A percentile compares a stretch with the other conserved stretches of the same genome.
Conservation (phyloP, 108 stramenopile species). For the Cyclotella kingstonii region DNA sequence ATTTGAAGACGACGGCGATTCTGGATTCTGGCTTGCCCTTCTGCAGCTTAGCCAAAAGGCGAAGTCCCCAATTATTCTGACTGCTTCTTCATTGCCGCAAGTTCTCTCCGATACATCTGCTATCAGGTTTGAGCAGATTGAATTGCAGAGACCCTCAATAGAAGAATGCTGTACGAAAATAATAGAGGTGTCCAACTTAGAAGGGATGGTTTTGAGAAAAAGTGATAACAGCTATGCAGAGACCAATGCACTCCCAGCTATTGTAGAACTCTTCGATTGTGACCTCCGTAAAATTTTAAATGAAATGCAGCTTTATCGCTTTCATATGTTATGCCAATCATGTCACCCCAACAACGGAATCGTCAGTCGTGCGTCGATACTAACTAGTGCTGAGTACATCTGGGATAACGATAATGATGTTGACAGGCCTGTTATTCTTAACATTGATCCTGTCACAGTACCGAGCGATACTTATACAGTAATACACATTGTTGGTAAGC, state of each 20-base stretch:
- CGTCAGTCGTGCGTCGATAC: not conserved
- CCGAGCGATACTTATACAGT: constrained; percentile 42
- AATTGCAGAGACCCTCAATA: constrained; percentile 45
- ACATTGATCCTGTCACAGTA: constrained; percentile 25
- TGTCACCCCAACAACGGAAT: not conserved
- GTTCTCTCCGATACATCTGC: constrained; percentile 15
- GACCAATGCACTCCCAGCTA: constrained; percentile 15
- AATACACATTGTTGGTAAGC: constrained; percentile 48
- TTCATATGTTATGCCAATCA: too few species aligned
- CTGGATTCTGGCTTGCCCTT: constrained; percentile 80
- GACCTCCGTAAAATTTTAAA: constrained; percentile 66
- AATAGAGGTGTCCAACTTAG: constrained; percentile 30
- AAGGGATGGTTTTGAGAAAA: constrained; percentile 36
- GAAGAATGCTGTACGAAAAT: constrained; percentile 56
- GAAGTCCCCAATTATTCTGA: constrained; percentile 81
- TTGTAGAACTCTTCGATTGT: constrained; percentile 53
- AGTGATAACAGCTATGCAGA: constrained; percentile 3
- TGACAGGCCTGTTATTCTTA: constrained; percentile 22
- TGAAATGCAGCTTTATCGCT: constrained; percentile 59
- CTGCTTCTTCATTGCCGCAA: constrained; percentile 48
- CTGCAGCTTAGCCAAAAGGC: constrained; percentile 55
- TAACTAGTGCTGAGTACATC: not conserved
- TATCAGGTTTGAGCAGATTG: constrained; percentile 39
- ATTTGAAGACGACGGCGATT: constrained; percentile 64
- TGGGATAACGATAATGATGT: not conserved